These are phyloP conservation scores for Posidonia australis DNA, from an alignment of 106 monocot genomes.

Conservation along the genomic window DNA sequence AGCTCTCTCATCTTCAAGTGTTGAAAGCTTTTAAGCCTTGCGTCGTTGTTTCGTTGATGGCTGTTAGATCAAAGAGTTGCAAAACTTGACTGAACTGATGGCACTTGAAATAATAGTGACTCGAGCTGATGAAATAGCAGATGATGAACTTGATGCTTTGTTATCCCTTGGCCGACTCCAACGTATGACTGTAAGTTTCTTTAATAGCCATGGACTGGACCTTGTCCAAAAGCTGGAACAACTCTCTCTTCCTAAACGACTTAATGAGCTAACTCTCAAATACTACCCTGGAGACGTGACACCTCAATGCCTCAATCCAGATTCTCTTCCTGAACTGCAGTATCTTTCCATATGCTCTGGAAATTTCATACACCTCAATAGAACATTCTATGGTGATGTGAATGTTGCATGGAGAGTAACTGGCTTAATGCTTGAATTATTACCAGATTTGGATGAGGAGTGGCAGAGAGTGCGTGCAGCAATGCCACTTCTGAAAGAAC, in stretches of 20 bases:
- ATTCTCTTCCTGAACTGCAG: neutral
- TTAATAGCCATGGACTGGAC: neutral
- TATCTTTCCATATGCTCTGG: constrained; percentile 5
- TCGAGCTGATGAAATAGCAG: neutral
- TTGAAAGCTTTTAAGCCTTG: constrained; percentile 4
- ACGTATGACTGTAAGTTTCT: neutral
- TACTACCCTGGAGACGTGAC: constrained; percentile 3
- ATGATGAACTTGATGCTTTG: constrained; percentile 1
- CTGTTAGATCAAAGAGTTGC: neutral
- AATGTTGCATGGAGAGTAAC: neutral
- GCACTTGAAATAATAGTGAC: constrained; percentile 1
- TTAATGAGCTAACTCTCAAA: constrained; percentile 4
- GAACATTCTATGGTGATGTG: neutral
- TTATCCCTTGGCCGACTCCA: neutral
- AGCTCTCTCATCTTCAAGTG: constrained; percentile 5
- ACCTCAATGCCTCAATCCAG: constrained; percentile 5
- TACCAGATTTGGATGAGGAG: neutral
- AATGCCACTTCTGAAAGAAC: neutral
- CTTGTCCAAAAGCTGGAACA: neutral
- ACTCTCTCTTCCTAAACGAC: neutral
- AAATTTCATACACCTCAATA: neutral
- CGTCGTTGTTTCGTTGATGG: neutral
- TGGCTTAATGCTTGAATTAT: constrained; percentile 3
- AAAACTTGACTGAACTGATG: neutral
- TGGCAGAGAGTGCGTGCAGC: neutral